phyloP scores from a whole-genome alignment of 805 yeast species.

The Lachancea waltii region DNA sequence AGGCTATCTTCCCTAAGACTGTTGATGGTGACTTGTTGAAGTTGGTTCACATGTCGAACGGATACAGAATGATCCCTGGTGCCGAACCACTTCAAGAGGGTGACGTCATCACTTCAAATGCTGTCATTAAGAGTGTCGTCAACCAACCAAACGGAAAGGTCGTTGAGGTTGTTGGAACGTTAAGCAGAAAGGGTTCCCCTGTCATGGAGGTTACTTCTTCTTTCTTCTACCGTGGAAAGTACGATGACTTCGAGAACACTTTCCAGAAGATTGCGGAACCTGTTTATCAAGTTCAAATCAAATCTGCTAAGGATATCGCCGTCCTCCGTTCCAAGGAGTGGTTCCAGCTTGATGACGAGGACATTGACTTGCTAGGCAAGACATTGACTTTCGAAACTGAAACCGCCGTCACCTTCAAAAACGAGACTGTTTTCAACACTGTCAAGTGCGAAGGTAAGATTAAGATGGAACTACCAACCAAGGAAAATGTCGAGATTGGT shows the following conservation, averaged over 20 bases:
- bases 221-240: constrained; percentile 93
- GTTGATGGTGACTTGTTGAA: constrained; percentile 95
- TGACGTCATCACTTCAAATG: constrained; percentile 75
- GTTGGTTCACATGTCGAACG: constrained; percentile 91
- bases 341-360: constrained; percentile 77
- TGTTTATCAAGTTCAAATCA: constrained; percentile 72
- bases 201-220: constrained; percentile 93
- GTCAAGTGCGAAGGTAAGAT: constrained; percentile 83
- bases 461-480: constrained; percentile 82
- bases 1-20: constrained; percentile 93
- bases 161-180: constrained; percentile 90
- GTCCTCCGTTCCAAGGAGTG: constrained; percentile 93
- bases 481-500: constrained; percentile 80
- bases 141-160: constrained; percentile 91
- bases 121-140: constrained; percentile 80
- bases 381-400: constrained; percentile 83
- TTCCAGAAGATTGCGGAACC: constrained; percentile 84
- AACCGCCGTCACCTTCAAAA: constrained; percentile 76
- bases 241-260: constrained; percentile 82
- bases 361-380: constrained; percentile 66
- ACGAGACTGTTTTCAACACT: constrained; percentile 65
- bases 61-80: constrained; percentile 88
- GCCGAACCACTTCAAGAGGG: constrained; percentile 85
- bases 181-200: constrained; percentile 66
- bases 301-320: constrained; percentile 82